Conservation (phyloP, 345 rosid species). For the Citrus australasica region DNA sequence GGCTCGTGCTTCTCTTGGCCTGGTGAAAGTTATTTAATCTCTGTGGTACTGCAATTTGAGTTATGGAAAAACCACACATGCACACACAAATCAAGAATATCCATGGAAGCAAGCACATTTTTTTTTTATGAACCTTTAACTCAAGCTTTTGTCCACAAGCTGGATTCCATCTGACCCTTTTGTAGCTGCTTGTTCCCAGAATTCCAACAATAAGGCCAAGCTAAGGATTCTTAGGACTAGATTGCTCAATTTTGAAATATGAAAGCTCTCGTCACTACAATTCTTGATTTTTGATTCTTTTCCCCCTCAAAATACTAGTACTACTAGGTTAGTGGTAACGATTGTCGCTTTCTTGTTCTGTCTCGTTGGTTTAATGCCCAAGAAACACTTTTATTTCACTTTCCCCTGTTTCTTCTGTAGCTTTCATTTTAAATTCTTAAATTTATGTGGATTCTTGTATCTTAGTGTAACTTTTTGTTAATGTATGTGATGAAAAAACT, state of each 20-base stretch:
- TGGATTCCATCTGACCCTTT: not conserved
- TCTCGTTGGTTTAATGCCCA: not conserved
- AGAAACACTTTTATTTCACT: not conserved
- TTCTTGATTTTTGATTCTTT: not conserved
- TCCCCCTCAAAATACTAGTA: not conserved
- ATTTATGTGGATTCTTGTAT: not conserved
- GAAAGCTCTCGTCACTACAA: not conserved
- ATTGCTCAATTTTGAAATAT: not conserved
- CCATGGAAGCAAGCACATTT: not conserved
- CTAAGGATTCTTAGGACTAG: not conserved
- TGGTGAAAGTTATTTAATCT: not conserved
- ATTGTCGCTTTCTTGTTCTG: not conserved
- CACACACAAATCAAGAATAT: not conserved
- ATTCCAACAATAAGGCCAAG: not conserved
- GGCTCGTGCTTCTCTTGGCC: constrained; percentile 7
- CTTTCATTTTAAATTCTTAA: not conserved
- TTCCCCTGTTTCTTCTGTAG: not conserved
- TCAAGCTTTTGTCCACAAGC: not conserved
- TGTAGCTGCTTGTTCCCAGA: not conserved
- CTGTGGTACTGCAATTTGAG: not conserved
- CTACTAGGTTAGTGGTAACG: not conserved
- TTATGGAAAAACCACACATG: not conserved
- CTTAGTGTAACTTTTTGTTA: constrained; percentile 16
- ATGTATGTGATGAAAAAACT: constrained; percentile 15
- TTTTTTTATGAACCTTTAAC: not conserved